phyloP scores from a whole-genome alignment of 2,329 filamentous ascomycete species.

The Phaeophleospora eucalypticola region DNA sequence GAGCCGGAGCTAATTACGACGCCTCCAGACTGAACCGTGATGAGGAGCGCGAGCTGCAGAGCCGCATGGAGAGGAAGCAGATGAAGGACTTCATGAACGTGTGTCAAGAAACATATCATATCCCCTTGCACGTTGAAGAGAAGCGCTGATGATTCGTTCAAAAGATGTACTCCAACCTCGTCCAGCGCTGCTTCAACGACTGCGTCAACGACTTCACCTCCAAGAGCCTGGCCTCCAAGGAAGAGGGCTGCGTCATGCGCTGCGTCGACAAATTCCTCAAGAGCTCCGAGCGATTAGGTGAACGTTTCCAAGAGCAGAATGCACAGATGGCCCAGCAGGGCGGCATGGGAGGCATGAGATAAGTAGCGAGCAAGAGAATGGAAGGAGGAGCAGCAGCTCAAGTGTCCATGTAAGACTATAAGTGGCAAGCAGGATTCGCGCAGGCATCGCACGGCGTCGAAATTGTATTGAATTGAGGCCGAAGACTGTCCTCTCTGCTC shows the following conservation, averaged over 20 bases:
- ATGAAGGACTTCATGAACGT: slow-evolving; percentile 99
- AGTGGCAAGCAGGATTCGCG: too few species aligned
- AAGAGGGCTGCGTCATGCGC: slow-evolving; percentile 86
- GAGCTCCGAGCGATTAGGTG: slow-evolving; percentile 80
- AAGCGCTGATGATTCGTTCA: too few species aligned
- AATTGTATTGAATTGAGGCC: slow-evolving; percentile 4
- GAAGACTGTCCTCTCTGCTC: slow-evolving; percentile 13
- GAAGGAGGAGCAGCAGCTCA: too few species aligned
- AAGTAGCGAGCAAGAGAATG: background rate
- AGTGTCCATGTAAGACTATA: too few species aligned
- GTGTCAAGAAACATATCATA: too few species aligned
- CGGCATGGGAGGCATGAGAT: slow-evolving; percentile 33
- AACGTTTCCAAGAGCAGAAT: slow-evolving; percentile 79
- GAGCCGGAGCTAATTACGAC: too few species aligned
- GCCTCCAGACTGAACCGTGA: slow-evolving; percentile 61
- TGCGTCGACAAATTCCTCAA: slow-evolving; percentile 97
- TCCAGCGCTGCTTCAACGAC: slow-evolving; percentile 89
- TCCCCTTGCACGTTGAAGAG: too few species aligned
- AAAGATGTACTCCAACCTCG: slow-evolving; percentile 68
- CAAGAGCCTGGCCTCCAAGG: slow-evolving; percentile 82
- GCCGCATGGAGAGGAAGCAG: slow-evolving; percentile 95
- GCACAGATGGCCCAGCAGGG: slow-evolving; percentile 62
- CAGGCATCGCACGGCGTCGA: slow-evolving; percentile 22
- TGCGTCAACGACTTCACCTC: slow-evolving; percentile 99
- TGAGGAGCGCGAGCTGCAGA: slow-evolving; percentile 89